A percentile compares a stretch with the other conserved stretches of the same genome.
These are phyloP conservation scores for Ramaria rubella DNA, from an alignment of 768 basidiomycete species.

Conservation along the genomic window DNA sequence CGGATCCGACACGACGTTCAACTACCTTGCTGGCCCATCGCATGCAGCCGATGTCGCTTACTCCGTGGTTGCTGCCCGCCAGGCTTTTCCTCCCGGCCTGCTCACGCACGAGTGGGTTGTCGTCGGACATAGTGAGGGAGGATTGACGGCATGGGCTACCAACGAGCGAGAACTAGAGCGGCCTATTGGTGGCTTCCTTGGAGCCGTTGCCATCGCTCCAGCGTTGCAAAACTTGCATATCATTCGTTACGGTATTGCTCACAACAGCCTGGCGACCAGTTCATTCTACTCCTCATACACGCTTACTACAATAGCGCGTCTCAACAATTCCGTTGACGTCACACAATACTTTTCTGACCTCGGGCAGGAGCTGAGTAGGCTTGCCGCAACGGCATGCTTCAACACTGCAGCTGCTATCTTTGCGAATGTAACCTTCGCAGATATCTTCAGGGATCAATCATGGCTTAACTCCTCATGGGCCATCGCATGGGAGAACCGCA, in stretches of 20 bases:
- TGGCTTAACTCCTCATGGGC: constrained; percentile 7
- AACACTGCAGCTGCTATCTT: background rate
- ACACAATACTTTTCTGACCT: background rate
- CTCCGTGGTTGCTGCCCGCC: background rate
- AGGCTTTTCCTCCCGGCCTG: background rate
- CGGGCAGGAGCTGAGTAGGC: background rate
- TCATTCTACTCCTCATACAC: constrained; percentile 3
- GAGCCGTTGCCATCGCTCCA: constrained; percentile 1
- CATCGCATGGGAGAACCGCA: background rate
- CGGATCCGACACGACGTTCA: constrained; percentile 5
- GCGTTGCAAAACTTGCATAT: background rate
- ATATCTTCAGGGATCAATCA: constrained; percentile 2
- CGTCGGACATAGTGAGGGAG: constrained; percentile 8
- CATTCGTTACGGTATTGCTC: background rate
- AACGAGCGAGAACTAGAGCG: constrained; percentile 5
- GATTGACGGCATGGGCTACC: constrained; percentile 2
- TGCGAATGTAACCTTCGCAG: background rate
- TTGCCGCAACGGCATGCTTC: background rate
- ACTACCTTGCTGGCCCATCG: constrained; percentile 2
- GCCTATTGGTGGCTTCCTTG: constrained; percentile 1
- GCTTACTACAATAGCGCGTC: background rate
- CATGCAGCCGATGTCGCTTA: constrained; percentile 2
- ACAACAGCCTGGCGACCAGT: background rate
- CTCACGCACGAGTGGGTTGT: constrained; percentile 4
- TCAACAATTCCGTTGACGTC: background rate